phyloP scores from a whole-genome alignment of 176 grass and related monocot species.

The Aechmea fasciata region DNA sequence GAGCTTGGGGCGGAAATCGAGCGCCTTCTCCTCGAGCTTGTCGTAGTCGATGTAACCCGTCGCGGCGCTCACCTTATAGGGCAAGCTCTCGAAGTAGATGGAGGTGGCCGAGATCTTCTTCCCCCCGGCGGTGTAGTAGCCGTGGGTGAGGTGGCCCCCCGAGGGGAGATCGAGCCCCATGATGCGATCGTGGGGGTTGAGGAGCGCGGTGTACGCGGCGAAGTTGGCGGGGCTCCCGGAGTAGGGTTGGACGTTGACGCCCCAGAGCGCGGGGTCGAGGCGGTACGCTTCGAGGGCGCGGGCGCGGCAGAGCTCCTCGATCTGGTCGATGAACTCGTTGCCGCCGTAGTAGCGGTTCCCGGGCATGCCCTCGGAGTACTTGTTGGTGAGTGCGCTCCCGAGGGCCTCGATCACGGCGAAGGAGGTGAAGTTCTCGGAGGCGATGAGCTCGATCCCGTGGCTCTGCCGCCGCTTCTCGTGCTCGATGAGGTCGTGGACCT shows the following conservation, averaged over 20 bases:
- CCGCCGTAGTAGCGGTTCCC: conserved; percentile 89
- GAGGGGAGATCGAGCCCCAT: conserved; percentile 98
- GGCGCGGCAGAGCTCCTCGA: conserved; percentile 80
- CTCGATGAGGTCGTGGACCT: conserved; percentile 72
- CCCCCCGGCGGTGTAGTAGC: conserved; percentile 79
- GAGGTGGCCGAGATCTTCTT: conserved; percentile 99
- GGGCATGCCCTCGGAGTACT: conserved; percentile 98
- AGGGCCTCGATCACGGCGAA: conserved; percentile 95
- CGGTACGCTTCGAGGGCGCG: conserved; percentile 70
- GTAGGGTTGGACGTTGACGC: conserved; percentile 99
- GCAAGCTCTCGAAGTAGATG: conserved; percentile 96
- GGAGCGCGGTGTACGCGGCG: conserved; percentile 91
- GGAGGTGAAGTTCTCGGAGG: conserved; percentile 99
- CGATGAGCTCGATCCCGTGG: conserved; percentile 95
- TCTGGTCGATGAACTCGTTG: conserved; percentile 90
- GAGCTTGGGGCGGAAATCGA: conserved; percentile 97
- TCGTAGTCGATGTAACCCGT: conserved; percentile 87
- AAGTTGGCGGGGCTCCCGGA: conserved; percentile 98
- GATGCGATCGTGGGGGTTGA: conserved; percentile 93
- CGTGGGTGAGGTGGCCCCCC: conserved; percentile 85
- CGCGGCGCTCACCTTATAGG: conserved; percentile 67
- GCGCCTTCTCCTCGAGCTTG: conserved; percentile 95
- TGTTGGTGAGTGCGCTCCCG: conserved; percentile 84
- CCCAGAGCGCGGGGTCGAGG: conserved; percentile 59
- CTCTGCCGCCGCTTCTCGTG: conserved; percentile 87